Evolutionary conservation across 495 filamentous ascomycete genomes (phyloP).

Genomic region (Penicillium simplicissimum): DNA sequence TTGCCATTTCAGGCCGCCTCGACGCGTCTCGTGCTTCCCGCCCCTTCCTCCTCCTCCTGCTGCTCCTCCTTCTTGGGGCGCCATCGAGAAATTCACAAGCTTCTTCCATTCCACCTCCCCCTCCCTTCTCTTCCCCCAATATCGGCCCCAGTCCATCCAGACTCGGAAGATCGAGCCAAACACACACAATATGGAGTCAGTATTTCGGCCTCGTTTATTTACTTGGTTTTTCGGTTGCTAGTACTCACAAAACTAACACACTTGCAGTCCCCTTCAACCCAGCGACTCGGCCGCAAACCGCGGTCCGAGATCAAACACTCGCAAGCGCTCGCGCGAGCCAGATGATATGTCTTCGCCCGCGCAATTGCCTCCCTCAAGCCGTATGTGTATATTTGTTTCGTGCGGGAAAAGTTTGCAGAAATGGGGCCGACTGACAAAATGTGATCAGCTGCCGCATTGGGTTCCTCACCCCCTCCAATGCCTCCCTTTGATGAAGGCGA

Average conservation of each 20-base stretch:
- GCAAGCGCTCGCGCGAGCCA: slow-evolving; percentile 79
- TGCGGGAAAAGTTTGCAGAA: slow-evolving; percentile 14
- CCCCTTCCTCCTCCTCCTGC: slow-evolving; percentile 21
- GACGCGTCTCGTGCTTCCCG: slow-evolving; percentile 31
- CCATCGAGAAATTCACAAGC: slow-evolving; percentile 15
- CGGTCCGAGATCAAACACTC: slow-evolving; percentile 60
- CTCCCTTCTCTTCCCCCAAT: background rate
- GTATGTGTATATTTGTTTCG: slow-evolving; percentile 46
- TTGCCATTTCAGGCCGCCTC: slow-evolving; percentile 3
- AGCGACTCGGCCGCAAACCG: slow-evolving; percentile 88
- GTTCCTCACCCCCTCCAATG: slow-evolving; percentile 52
- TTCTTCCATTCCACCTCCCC: slow-evolving; percentile 1
- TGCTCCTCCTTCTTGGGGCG: slow-evolving; percentile 22
- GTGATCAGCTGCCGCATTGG: slow-evolving; percentile 27
- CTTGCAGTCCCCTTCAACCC: slow-evolving; percentile 69
- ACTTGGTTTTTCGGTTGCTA: slow-evolving; percentile 1
- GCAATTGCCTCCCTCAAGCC: slow-evolving; percentile 65
- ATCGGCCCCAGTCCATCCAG: slow-evolving; percentile 2
- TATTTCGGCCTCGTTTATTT: slow-evolving; percentile 9
- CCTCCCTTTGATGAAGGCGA: slow-evolving; percentile 55
- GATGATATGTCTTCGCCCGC: slow-evolving; percentile 74
- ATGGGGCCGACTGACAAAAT: slow-evolving; percentile 25
- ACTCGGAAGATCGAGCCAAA: slow-evolving; percentile 14
- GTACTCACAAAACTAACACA: slow-evolving; percentile 21
- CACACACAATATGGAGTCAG: slow-evolving; percentile 44